Base-by-base conservation (phyloP, 768 basidiomycete genomes). In the Termitomyces bulborhizus region DNA sequence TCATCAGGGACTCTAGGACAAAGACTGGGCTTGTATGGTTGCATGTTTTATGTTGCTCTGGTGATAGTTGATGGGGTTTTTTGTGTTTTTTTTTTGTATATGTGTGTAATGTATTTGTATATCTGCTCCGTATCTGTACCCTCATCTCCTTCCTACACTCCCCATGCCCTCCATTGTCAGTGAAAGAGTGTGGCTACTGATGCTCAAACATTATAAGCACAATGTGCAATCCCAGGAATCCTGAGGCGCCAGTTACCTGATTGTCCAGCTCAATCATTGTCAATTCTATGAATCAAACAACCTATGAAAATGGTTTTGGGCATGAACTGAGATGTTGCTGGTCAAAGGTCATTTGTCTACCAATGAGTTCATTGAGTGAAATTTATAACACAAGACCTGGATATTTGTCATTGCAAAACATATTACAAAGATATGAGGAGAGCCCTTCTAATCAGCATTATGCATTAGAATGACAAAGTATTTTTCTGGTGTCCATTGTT, bases 141-240 rank as follows among this genome's bases (percentile, higher is more conserved):
- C n/a, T n/a, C n/a, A n/a, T n/a, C n/a, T n/a, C n/a, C n/a, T n/a
- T n/a, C n/a, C n/a, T n/a, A n/a, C n/a, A n/a, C n/a, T n/a, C n/a
- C n/a, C n/a, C n/a, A n/a, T n/a, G n/a, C n/a, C n/a, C n/a, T n/a
- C n/a, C n/a, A n/a, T n/a, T n/a, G 13, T 16, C 6, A 34, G 39
- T 21, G 18, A 48, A 31, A n/a, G 2, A 18, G 3, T 1, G 36
- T 21, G 15, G 24, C 7, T 21, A 60, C 72, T 48, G 57, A 75
- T 74, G 76, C 82, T 59, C 76, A 68, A 40, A 84, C 82, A 7
- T 66, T 69, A 60, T 77, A 79, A 71, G 60, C 12, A 72, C 71
- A 26, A 78, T 67, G 51, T 78, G 76, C 11, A 74, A 68, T 7
- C 75, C 76, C 5, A 75, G 60, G 61, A 73, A 32, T 32, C 31